These are phyloP conservation scores for Pseudonitzschia delicatissima DNA, from an alignment of 108 stramenopile genomes.

Conservation along the genomic window DNA sequence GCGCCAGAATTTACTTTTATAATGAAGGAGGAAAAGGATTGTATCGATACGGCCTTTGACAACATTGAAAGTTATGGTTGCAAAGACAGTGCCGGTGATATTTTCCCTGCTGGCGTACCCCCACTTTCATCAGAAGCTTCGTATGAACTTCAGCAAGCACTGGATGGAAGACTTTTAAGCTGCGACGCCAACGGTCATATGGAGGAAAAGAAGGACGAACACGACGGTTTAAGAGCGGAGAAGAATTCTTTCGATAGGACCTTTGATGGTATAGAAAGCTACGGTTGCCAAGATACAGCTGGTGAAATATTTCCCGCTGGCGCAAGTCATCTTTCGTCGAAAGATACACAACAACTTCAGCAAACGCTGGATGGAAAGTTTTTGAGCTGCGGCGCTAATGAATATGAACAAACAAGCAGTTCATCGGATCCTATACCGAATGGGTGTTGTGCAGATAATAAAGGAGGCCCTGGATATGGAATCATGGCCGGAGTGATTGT, in stretches of 20 bases:
- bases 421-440: neutral
- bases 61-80: neutral
- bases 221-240: neutral
- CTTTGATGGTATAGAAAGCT: neutral
- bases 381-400: neutral
- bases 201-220: neutral
- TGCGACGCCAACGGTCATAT: neutral
- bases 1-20: neutral
- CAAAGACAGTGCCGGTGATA: neutral
- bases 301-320: neutral
- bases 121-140: neutral
- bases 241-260: neutral
- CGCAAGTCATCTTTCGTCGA: neutral
- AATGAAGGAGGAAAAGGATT: neutral
- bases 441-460: neutral
- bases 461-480: neutral
- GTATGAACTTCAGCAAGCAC: neutral
- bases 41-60: slow-evolving; percentile 4
- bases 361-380: too few relatives aligned
- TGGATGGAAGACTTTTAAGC: neutral
- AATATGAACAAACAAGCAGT: neutral
- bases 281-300: neutral
- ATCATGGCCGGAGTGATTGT: neutral
- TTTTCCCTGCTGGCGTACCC: neutral
- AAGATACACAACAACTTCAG: neutral